phyloP scores from a whole-genome alignment of 176 grass and related monocot genomes.

The Guadua angustifolia region DNA sequence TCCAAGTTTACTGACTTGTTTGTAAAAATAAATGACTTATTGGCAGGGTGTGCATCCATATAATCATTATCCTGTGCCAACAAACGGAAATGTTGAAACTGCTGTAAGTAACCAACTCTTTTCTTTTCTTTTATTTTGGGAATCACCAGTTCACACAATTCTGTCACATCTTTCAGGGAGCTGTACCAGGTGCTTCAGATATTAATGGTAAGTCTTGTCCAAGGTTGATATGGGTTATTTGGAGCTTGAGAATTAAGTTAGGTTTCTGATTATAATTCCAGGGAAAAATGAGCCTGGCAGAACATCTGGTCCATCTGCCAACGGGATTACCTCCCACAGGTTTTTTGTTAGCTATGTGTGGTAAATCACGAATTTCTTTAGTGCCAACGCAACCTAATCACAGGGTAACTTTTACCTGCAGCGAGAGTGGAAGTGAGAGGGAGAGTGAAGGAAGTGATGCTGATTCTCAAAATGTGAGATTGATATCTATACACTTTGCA shows the following conservation, averaged over 20 bases:
- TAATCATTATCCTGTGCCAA: constrained; percentile 74
- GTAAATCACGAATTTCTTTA: constrained; percentile 12
- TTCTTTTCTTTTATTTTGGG: neutral
- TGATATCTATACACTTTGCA: constrained; percentile 24
- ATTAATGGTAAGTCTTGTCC: constrained; percentile 60
- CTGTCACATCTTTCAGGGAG: constrained; percentile 48
- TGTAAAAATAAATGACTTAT: constrained; percentile 28
- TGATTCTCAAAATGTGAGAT: constrained; percentile 89
- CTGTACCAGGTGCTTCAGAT: constrained; percentile 62
- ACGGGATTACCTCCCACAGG: constrained; percentile 76
- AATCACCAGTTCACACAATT: constrained; percentile 35
- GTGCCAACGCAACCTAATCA: constrained; percentile 36
- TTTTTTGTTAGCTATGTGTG: constrained; percentile 39
- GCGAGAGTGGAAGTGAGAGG: constrained; percentile 87
- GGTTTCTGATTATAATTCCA: constrained; percentile 69
- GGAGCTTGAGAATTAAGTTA: constrained; percentile 52
- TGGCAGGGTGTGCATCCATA: constrained; percentile 83
- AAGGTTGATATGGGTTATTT: constrained; percentile 53
- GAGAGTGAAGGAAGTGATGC: constrained; percentile 89
- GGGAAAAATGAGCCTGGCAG: constrained; percentile 66
- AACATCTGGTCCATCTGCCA: constrained; percentile 75
- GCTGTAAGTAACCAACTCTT: constrained; percentile 63
- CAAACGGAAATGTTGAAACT: constrained; percentile 71
- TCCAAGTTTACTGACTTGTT: constrained; percentile 31
- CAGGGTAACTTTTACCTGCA: constrained; percentile 51